Evolutionary conservation across 2,329 filamentous ascomycete genomes (phyloP), one percentile per base, ranked within the genome.

Genomic region (Cryphonectria parasitica): DNA sequence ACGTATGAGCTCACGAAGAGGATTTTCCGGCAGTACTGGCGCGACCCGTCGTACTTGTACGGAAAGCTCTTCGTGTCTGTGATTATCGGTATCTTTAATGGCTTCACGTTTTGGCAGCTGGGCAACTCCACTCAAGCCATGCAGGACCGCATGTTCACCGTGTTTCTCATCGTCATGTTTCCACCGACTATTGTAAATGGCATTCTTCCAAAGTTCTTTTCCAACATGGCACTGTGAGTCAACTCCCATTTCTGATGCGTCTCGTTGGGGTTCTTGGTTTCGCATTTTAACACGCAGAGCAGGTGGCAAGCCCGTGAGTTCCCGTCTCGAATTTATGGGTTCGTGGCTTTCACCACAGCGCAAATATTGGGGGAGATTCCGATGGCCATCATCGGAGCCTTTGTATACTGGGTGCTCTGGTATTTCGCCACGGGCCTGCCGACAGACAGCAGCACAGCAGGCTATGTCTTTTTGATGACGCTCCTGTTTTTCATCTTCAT

Each of bases 241-340:
- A 19, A 52, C 4, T 28, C 10, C 22, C 61, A 28, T 6, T 2
- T 43, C 28, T 19, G 0, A 34, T 17, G 28, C 31, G 17, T 6
- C 19, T 19, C 36, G 3, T 31, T 61, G 15, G 3, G 4, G 11
- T 8, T 54, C 25, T 11, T 1, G 2, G 41, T 36, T 11, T 1
- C 25, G 2, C 28, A n/a, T 36, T n/a, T 68, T 68, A 31, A 68
- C 39, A 39, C 19, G 4, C 8, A n/a, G 17, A 13, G 11, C n/a
- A 68, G 66, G 36, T 96, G 92, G 80, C 82, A 91, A 77, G 88
- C 86, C 1, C 87, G 93, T 6, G 93, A 96, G 78, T 87, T 89
- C 64, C 92, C 88, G n/a, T 88, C 91, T 22, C 94, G 94, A 78
- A 93, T 94, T 36, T 96, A 95, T 80, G 90, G 88, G 1, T 94